These are phyloP conservation scores for Eragrostis curvula DNA, from an alignment of 176 grass and related monocot species.

Conservation along the genomic window DNA sequence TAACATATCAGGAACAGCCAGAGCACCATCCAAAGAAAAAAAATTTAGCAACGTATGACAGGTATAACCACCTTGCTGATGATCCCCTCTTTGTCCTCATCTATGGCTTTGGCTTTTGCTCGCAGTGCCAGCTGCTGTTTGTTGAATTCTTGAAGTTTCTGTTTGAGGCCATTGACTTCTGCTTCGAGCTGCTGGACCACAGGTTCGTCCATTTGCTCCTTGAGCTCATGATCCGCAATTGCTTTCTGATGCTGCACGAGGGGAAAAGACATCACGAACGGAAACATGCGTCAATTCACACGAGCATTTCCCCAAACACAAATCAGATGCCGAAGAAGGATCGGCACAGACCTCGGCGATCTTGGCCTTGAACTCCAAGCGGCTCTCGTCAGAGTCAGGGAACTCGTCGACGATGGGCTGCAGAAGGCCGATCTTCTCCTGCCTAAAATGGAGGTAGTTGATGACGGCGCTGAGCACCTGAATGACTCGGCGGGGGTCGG, in stretches of 20 bases:
- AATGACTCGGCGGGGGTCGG: constrained; percentile 43
- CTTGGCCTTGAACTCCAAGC: constrained; percentile 39
- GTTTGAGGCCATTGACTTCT: constrained; percentile 52
- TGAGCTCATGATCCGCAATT: constrained; percentile 57
- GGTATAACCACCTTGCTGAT: constrained; percentile 51
- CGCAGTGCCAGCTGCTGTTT: constrained; percentile 64
- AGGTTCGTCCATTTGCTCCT: constrained; percentile 62
- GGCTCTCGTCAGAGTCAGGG: constrained; percentile 23
- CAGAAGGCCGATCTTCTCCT: constrained; percentile 54
- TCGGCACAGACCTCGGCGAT: constrained; percentile 51
- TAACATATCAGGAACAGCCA: neutral
- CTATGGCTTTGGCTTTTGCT: constrained; percentile 29
- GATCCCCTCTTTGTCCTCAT: constrained; percentile 49
- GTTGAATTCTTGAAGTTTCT: constrained; percentile 72
- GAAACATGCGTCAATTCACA: neutral
- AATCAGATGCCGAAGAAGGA: neutral
- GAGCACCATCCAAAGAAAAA: neutral
- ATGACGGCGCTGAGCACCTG: constrained; percentile 69
- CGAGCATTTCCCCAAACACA: neutral
- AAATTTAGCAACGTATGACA: neutral
- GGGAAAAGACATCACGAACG: neutral
- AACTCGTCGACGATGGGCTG: constrained; percentile 44
- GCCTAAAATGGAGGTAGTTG: constrained; percentile 83
- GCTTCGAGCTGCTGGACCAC: constrained; percentile 51
- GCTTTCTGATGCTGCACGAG: constrained; percentile 55